Evolutionary conservation across 2,329 filamentous ascomycete genomes (phyloP), one percentile per base, ranked within the genome.

Genomic region (Venturiaceae sp.): DNA sequence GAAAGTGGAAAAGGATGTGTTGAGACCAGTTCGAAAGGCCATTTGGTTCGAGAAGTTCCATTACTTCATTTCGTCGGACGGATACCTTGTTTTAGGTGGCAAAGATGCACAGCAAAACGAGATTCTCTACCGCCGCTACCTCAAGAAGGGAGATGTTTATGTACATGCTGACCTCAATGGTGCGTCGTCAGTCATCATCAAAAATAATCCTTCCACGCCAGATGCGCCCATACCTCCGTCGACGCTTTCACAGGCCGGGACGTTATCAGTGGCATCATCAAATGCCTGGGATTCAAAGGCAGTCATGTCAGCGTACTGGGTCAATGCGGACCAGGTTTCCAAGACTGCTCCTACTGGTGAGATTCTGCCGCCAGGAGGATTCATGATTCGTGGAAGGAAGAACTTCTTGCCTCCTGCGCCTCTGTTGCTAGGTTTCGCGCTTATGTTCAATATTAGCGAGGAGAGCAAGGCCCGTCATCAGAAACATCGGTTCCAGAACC

Each of bases 11-110:
- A 96, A 96, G 70, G 86, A 90, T 21, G 77, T 95, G 1, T 75
- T 97, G 9, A 85, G 92, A 50, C 90, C 88, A 0, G 86, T 96
- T 8, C 83, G 94, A 58, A 87, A 85, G 66, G 87, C 86, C 63
- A 82, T 92, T 66, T 99, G 94, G 94, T 99, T 96, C 64, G 94
- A 99, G 67, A 99, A 99, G 72, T 99, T 96, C 66, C 78, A 85
- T 30, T 97, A 90, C 81, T 99, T 99, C 74, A 83, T 97, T 64
- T 96, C 92, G 0, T 95, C 91, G 0, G 94, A 99, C 67, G 92
- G 92, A 4, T 96, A 97, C 69, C 80, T 99, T 5, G 88, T 97
- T 0, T 80, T 99, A 16, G 92, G 85, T 47, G 92, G 91, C 16
- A 90, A 90, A 62, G 94, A 99, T 74, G 82, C 85, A 1, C 87